Evolutionary conservation across 208 protist species (phyloP).

Genomic region (Trypanosoma conorhini): DNA sequence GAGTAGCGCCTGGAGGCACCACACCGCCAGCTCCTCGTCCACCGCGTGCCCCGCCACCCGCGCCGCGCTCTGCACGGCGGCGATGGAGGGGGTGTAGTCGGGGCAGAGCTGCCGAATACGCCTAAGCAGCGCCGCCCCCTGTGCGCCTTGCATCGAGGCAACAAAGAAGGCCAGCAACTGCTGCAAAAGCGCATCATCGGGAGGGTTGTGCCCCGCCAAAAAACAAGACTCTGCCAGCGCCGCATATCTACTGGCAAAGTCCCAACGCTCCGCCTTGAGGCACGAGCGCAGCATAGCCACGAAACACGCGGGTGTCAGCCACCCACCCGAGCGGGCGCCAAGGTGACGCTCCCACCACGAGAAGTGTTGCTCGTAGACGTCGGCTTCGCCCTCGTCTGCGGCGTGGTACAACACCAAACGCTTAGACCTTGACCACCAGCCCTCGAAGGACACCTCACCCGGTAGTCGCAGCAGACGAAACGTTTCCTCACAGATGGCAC

Average conservation of each 20-base stretch:
- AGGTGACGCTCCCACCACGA: slow-evolving; percentile 21
- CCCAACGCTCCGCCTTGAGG: slow-evolving; percentile 29
- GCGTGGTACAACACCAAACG: slow-evolving; percentile 30
- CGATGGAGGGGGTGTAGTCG: slow-evolving; percentile 33
- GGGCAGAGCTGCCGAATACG: slow-evolving; percentile 21
- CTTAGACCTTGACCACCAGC: slow-evolving; percentile 30
- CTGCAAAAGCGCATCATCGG: slow-evolving; percentile 34
- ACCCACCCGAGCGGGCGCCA: slow-evolving; percentile 13
- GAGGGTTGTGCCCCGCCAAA: slow-evolving; percentile 8
- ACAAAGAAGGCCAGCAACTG: slow-evolving; percentile 24
- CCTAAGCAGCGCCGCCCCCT: slow-evolving; percentile 17
- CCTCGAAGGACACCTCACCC: slow-evolving; percentile 18
- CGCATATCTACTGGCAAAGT: slow-evolving; percentile 27
- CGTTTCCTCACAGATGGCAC: slow-evolving; percentile 15
- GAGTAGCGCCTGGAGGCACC: slow-evolving; percentile 39
- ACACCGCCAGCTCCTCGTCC: slow-evolving; percentile 33
- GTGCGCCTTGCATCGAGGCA: slow-evolving; percentile 27
- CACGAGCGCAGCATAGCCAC: slow-evolving; percentile 33
- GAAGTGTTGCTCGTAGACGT: slow-evolving; percentile 31
- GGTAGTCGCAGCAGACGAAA: slow-evolving; percentile 27
- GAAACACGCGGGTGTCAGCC: slow-evolving; percentile 27
- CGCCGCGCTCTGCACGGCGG: slow-evolving; percentile 21
- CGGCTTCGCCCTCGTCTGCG: slow-evolving; percentile 28
- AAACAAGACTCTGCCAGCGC: slow-evolving; percentile 11
- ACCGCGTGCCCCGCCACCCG: slow-evolving; percentile 26